Base-by-base conservation (phyloP, 768 basidiomycete genomes). In the Psilocybe cyanescens region DNA sequence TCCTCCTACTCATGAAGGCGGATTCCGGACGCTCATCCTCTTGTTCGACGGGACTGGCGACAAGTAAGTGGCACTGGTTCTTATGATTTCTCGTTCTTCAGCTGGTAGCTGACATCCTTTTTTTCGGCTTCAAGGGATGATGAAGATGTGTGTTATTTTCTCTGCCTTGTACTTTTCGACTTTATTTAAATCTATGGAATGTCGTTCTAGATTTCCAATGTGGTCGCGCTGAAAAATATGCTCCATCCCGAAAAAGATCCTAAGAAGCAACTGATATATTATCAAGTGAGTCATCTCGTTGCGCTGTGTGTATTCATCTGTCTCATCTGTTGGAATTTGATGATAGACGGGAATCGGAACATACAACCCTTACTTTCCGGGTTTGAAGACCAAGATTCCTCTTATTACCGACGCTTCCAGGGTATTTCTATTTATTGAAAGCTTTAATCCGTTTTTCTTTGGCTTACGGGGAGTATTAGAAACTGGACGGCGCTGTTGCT, bases 31-130 rank as follows among this genome's bases (percentile, higher is more conserved):
- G 8, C 57, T 68, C 9, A 53, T 65, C 19, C 57, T 68, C 2
- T 41, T 60, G 7, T 65, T 68, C 55, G 67, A 68, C 45, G 67
- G 67, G 52, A 68, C 67, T 7, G 67, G 64, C 8, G 64, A 65
- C 33, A 61, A 44, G 67, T 68, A 50, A 29, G 64, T 61, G 16
- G 45, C 39, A 41, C 3, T 14, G n/a, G 6, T 12, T 33, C 54
- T 35, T 17, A 14, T 41, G 7, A 17, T 12, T 47, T 28, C 16
- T 14, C 11, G 1, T 12, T 19, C n/a, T 12, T 7, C 16, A 12
- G 14, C 37, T 39, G 41, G 4, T 44, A n/a, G 11, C 49, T 41
- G n/a, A 57, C 29, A 19, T 44, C 3, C 29, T 19, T 8, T 19
- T n/a, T 8, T 29, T 2, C 19, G 7, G 19, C 33, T 28, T 19